A percentile compares a stretch with the other conserved stretches of the same genome.
These are phyloP conservation scores for Lachancea nothofagi DNA, from an alignment of 805 yeast species.

Conservation along the genomic window DNA sequence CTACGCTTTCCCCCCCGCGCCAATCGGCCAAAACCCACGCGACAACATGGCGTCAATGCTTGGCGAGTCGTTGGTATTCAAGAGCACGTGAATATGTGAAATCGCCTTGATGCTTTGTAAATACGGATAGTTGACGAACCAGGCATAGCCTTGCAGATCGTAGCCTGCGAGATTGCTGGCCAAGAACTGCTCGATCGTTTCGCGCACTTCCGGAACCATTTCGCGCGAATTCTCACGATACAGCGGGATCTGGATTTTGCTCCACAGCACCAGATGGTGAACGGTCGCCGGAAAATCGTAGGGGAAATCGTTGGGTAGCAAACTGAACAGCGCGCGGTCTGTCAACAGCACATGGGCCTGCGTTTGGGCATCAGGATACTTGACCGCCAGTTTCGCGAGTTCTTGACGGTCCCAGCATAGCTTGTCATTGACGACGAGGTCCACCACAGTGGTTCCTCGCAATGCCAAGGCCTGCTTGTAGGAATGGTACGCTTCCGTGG, in stretches of 20 bases:
- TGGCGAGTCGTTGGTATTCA: conserved; percentile 26
- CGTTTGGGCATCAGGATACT: conserved; percentile 19
- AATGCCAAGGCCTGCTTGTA: conserved; percentile 40
- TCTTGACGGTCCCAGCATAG: conserved; percentile 45
- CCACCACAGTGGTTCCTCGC: conserved; percentile 39
- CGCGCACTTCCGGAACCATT: conserved; percentile 39
- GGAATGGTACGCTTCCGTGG: conserved; percentile 39
- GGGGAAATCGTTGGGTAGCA: conserved; percentile 59
- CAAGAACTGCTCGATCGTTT: conserved; percentile 45
- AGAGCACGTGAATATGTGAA: conserved; percentile 65
- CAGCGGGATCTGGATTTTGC: conserved; percentile 48
- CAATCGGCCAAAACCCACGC: background rate
- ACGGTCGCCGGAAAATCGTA: conserved; percentile 51
- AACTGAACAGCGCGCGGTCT: conserved; percentile 32
- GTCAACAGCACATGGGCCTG: conserved; percentile 24
- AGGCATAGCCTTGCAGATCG: conserved; percentile 38
- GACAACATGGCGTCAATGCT: background rate
- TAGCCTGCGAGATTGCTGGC: conserved; percentile 38
- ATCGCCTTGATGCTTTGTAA: conserved; percentile 62
- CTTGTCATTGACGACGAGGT: conserved; percentile 43
- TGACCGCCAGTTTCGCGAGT: conserved; percentile 17
- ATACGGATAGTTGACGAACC: conserved; percentile 72
- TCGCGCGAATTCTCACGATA: conserved; percentile 33
- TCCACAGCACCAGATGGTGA: conserved; percentile 62
- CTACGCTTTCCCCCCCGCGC: background rate